Conservation (phyloP, 495 filamentous ascomycete species). For the Hypoxylon perforatum region DNA sequence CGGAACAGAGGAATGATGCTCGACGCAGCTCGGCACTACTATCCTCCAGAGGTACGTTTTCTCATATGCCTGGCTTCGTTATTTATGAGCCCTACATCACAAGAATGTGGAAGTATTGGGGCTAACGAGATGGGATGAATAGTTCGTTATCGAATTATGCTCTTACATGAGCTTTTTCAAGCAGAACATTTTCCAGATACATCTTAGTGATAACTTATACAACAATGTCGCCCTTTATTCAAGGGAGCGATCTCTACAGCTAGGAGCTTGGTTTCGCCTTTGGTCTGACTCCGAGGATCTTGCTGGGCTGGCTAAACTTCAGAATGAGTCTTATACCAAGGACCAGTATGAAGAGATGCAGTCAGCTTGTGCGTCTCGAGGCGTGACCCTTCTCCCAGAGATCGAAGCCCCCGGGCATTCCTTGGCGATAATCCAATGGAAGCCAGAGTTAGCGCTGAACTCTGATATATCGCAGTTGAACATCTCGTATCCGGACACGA, state of each 20-base stretch:
- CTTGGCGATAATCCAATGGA: constrained; percentile 63
- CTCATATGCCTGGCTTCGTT: neutral
- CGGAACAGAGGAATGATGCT: constrained; percentile 60
- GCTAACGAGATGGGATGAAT: neutral
- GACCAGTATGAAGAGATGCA: constrained; percentile 59
- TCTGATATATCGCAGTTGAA: constrained; percentile 60
- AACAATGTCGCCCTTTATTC: constrained; percentile 54
- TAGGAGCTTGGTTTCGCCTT: constrained; percentile 61
- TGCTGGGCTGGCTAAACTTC: constrained; percentile 54
- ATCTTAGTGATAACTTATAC: constrained; percentile 63
- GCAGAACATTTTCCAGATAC: constrained; percentile 64
- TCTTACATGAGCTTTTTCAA: constrained; percentile 66
- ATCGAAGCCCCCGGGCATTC: constrained; percentile 65
- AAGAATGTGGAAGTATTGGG: neutral
- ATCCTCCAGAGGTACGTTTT: constrained; percentile 52
- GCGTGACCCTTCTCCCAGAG: constrained; percentile 64
- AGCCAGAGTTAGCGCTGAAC: constrained; percentile 58
- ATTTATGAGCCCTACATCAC: constrained; percentile 2
- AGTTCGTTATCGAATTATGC: constrained; percentile 64
- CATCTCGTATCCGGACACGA: constrained; percentile 62
- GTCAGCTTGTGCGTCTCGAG: constrained; percentile 55
- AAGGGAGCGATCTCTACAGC: constrained; percentile 50
- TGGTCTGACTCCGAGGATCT: constrained; percentile 50
- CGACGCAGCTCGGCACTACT: constrained; percentile 62
- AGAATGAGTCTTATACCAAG: constrained; percentile 62